Evolutionary conservation across 768 basidiomycete genomes (phyloP).

Genomic region (Lentinula raphanica): DNA sequence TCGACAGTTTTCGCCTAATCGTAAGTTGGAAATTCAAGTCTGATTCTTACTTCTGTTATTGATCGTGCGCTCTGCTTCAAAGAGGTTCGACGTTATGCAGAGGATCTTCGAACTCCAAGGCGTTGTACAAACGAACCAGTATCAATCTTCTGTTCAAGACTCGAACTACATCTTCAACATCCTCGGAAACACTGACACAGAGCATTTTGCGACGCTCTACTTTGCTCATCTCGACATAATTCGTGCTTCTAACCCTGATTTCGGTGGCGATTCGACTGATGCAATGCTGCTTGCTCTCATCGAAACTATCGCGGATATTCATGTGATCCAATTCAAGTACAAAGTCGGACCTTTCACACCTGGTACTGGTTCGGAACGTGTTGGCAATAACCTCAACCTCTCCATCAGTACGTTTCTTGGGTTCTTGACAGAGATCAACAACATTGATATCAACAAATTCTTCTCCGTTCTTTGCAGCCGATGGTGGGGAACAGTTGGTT

Average conservation of each 20-base stretch:
- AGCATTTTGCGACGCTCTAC: not conserved
- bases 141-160: not conserved
- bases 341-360: not conserved
- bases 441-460: no score
- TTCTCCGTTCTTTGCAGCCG: not conserved
- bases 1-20: not conserved
- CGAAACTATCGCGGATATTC: not conserved
- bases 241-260: not conserved
- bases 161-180: not conserved
- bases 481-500: not conserved
- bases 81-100: not conserved
- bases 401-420: not conserved
- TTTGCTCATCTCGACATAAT: not conserved
- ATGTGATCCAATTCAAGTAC: not conserved
- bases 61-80: no score
- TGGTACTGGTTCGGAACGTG: not conserved
- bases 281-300: not conserved
- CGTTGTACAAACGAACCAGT: not conserved
- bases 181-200: not conserved
- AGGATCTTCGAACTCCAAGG: not conserved
- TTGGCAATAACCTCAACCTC: not conserved
- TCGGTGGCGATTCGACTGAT: not conserved
- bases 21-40: not conserved
- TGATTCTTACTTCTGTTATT: not conserved
- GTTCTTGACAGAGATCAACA: not conserved